Conservation (phyloP, 805 yeast species). For the Lachancea thermotolerans region DNA sequence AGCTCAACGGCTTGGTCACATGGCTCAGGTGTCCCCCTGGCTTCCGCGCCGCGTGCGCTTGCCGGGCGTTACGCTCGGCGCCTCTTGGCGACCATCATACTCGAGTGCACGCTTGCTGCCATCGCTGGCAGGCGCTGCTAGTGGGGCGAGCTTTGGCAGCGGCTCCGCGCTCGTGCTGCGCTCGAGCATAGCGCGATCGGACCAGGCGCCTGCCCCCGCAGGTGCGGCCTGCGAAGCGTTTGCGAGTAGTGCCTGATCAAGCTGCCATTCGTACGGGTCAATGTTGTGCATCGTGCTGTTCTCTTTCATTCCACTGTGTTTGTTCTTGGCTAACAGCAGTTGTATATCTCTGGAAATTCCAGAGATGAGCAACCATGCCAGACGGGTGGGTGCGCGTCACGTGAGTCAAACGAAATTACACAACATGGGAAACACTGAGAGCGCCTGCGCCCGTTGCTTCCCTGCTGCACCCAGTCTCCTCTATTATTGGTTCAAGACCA, state of each 20-base stretch:
- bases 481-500: too few species aligned
- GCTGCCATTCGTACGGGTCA: conserved; percentile 12
- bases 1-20: too few species aligned
- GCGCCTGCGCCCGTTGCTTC: too few species aligned
- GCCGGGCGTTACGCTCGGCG: too few species aligned
- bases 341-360: background rate
- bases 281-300: background rate
- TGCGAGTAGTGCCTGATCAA: background rate
- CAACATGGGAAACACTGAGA: too few species aligned
- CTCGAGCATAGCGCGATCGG: conserved; percentile 4
- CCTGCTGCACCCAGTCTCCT: too few species aligned
- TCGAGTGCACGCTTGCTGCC: background rate
- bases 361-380: too few species aligned
- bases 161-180: conserved; percentile 6
- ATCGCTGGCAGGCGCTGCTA: background rate
- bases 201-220: background rate
- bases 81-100: too few species aligned
- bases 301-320: background rate
- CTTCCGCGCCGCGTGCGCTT: too few species aligned
- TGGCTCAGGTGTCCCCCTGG: too few species aligned
- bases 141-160: conserved; percentile 6
- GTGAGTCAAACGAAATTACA: too few species aligned
- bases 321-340: background rate
- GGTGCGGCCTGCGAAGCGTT: background rate
- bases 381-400: too few species aligned